A percentile compares a stretch with the other conserved stretches of the same genome.
phyloP scores from a whole-genome alignment of 192 early-diverging fungal genomes.

The Chytriomyces sp. region DNA sequence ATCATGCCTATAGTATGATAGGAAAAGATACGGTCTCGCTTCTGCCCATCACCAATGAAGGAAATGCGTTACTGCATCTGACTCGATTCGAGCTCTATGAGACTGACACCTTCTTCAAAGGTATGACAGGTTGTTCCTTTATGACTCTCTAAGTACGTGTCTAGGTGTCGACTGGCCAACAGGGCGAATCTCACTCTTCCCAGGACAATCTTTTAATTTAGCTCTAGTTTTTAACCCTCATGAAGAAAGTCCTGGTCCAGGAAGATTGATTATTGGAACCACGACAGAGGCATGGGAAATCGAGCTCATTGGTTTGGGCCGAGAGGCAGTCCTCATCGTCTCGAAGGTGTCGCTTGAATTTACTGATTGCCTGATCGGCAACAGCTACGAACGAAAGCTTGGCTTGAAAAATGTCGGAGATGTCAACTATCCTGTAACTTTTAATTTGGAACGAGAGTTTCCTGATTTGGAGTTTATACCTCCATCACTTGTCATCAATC shows the following conservation, averaged over 20 bases:
- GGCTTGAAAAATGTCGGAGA: conserved; percentile 68
- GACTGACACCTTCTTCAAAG: conserved; percentile 65
- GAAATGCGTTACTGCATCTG: conserved; percentile 65
- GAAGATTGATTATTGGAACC: conserved; percentile 57
- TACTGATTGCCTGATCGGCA: conserved; percentile 66
- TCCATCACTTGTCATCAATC: conserved; percentile 54
- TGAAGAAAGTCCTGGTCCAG: conserved; percentile 60
- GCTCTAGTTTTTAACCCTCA: conserved; percentile 67
- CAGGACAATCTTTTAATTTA: conserved; percentile 58
- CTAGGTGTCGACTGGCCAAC: conserved; percentile 47
- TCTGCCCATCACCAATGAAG: conserved; percentile 64
- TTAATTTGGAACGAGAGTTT: conserved; percentile 57
- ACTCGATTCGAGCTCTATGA: conserved; percentile 56
- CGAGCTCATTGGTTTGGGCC: conserved; percentile 60
- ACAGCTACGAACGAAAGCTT: conserved; percentile 65
- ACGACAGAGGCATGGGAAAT: conserved; percentile 58
- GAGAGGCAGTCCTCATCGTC: conserved; percentile 67
- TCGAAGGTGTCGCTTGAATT: conserved; percentile 62
- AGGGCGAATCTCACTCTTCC: conserved; percentile 54
- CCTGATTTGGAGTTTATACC: conserved; percentile 57
- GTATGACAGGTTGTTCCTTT: conserved; percentile 19
- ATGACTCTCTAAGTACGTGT: background rate
- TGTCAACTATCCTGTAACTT: conserved; percentile 67
- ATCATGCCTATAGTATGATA: too few relatives aligned
- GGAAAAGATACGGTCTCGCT: conserved; percentile 63